Conservation (phyloP, 176 grass and related monocot genomes). For the Canna indica region DNA sequence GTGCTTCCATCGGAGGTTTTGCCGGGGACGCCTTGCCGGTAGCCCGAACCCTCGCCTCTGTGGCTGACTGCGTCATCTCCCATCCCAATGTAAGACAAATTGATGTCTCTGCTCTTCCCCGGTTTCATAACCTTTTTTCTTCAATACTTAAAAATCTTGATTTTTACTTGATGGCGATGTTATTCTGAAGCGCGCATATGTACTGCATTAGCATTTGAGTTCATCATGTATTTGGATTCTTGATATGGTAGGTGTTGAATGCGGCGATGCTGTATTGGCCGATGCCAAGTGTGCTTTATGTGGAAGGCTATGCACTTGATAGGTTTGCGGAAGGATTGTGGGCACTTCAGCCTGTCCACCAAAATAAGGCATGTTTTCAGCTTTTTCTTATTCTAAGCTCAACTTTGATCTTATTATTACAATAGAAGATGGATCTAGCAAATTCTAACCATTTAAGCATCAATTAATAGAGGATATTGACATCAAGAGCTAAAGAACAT, state of each 20-base stretch:
- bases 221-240: background rate
- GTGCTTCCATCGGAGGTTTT: slow-evolving; percentile 69
- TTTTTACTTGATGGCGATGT: too few relatives aligned
- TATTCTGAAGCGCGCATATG: too few relatives aligned
- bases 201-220: background rate
- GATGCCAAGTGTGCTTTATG: slow-evolving; percentile 67
- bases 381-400: background rate
- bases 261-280: slow-evolving; percentile 93
- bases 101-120: background rate
- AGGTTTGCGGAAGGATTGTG: slow-evolving; percentile 66
- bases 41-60: slow-evolving; percentile 43
- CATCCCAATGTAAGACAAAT: slow-evolving; percentile 63
- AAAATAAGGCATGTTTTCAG: slow-evolving; percentile 52
- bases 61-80: slow-evolving; percentile 75
- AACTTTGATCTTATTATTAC: background rate
- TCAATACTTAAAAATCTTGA: background rate
- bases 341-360: slow-evolving; percentile 75
- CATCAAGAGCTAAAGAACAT: background rate
- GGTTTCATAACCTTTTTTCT: background rate
- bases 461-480: too few relatives aligned
- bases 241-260: slow-evolving; percentile 49
- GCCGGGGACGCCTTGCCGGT: slow-evolving; percentile 86
- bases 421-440: background rate
- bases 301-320: slow-evolving; percentile 84
- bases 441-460: background rate